These are phyloP conservation scores for Tagetes patula DNA, from an alignment of 129 eudicot genomes.

Conservation along the genomic window DNA sequence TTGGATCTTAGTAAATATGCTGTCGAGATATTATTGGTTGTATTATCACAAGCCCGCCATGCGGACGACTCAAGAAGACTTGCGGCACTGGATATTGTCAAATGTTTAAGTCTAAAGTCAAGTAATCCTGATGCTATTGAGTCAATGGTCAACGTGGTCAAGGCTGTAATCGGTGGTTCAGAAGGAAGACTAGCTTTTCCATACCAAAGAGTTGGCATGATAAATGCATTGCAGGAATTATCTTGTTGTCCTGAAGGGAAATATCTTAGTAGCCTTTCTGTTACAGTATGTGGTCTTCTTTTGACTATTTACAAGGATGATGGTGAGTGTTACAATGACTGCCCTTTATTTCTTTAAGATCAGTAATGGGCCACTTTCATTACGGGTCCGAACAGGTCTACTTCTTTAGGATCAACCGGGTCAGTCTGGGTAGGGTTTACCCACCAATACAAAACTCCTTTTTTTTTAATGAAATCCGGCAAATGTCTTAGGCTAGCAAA, in stretches of 20 bases:
- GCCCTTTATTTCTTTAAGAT: background rate
- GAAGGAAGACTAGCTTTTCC: conserved; percentile 98
- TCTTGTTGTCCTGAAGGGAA: conserved; percentile 82
- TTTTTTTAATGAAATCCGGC: background rate
- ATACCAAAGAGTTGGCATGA: conserved; percentile 95
- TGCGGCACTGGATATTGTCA: conserved; percentile 69
- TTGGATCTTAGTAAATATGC: conserved; percentile 89
- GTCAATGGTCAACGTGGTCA: conserved; percentile 64
- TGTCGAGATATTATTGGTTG: conserved; percentile 68
- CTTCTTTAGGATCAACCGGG: background rate
- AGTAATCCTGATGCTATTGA: conserved; percentile 94
- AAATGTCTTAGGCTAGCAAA: background rate
- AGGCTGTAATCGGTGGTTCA: conserved; percentile 86
- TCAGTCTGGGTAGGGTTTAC: background rate
- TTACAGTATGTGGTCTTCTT: conserved; percentile 56
- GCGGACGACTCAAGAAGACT: conserved; percentile 85
- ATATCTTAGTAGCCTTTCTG: conserved; percentile 52
- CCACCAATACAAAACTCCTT: background rate
- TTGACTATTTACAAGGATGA: conserved; percentile 86
- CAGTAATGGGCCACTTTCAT: background rate
- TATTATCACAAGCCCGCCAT: conserved; percentile 88
- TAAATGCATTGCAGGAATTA: conserved; percentile 65
- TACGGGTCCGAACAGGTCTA: background rate
- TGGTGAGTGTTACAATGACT: conserved; percentile 43
- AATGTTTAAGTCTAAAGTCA: conserved; percentile 72